Conservation (phyloP, 176 grass and related monocot genomes). For the Juncus effusus region DNA sequence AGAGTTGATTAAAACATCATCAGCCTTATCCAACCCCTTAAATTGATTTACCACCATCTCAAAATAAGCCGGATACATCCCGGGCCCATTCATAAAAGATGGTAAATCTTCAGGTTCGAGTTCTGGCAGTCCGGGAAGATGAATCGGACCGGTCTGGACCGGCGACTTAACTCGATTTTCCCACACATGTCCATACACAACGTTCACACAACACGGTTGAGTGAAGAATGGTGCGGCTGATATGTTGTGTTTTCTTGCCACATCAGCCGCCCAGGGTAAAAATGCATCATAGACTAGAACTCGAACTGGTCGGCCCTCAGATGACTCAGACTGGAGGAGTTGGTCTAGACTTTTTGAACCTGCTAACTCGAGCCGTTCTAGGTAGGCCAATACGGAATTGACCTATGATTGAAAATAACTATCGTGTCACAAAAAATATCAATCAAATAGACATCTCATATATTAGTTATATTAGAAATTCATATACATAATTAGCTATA, state of each 20-base stretch:
- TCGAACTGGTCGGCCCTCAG: constrained; percentile 35
- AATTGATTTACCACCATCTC: constrained; percentile 48
- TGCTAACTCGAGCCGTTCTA: constrained; percentile 28
- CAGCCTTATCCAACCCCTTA: constrained; percentile 33
- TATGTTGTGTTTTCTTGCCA: constrained; percentile 28
- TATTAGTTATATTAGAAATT: not conserved
- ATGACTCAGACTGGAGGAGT: constrained; percentile 41
- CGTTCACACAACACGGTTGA: constrained; percentile 48
- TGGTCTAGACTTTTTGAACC: constrained; percentile 41
- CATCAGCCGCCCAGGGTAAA: constrained; percentile 42
- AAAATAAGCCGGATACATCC: not conserved
- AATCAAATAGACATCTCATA: not conserved
- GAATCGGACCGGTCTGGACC: constrained; percentile 13
- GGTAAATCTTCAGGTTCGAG: constrained; percentile 46
- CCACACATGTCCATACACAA: constrained; percentile 41
- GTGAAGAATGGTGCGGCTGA: constrained; percentile 48
- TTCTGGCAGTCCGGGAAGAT: constrained; percentile 35
- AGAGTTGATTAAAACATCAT: constrained; percentile 67
- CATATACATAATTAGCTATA: not conserved
- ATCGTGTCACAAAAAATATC: not conserved
- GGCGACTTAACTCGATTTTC: constrained; percentile 30
- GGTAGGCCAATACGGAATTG: constrained; percentile 26
- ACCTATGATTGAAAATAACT: not conserved
- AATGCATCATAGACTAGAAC: constrained; percentile 68
- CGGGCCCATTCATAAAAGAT: constrained; percentile 29